These are phyloP conservation scores for Mortierella sp. DNA, from an alignment of 371 early-diverging fungal genomes.

Conservation along the genomic window DNA sequence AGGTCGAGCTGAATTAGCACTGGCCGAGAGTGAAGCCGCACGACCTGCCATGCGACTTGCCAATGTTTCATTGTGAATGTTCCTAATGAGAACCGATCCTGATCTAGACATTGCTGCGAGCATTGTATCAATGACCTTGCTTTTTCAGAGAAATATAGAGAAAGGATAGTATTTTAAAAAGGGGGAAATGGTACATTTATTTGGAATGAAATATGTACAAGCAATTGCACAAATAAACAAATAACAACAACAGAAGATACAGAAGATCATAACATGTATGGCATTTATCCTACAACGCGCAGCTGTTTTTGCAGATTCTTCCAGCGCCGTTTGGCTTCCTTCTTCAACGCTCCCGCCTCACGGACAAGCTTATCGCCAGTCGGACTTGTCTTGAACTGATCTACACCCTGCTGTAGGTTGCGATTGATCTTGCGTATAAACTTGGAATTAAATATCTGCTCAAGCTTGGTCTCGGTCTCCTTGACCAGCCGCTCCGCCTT, in stretches of 20 bases:
- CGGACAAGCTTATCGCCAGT: constrained; percentile 23
- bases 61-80: not conserved
- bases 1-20: not conserved
- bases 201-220: not conserved
- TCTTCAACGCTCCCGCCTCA: constrained; percentile 22
- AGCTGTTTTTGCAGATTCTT: constrained; percentile 3
- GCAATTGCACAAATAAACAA: not conserved
- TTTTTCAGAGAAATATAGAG: not conserved
- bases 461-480: constrained; percentile 19
- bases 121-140: not conserved
- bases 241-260: not conserved
- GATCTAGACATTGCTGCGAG: constrained; percentile 4
- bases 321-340: constrained; percentile 16
- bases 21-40: not conserved
- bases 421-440: constrained; percentile 13
- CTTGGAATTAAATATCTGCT: constrained; percentile 10
- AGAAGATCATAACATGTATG: too few relatives aligned
- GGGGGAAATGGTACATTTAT: not conserved
- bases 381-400: constrained; percentile 17
- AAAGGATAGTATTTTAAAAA: constrained; percentile 2
- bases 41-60: constrained; percentile 1
- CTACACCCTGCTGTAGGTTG: constrained; percentile 14
- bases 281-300: not conserved
- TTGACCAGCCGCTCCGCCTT: constrained; percentile 4
- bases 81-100: constrained; percentile 2